Percentiles rank a stretch among this genome's conserved stretches.
Evolutionary conservation across 2,329 filamentous ascomycete genomes (phyloP).

Genomic region (Fusarium compactum): DNA sequence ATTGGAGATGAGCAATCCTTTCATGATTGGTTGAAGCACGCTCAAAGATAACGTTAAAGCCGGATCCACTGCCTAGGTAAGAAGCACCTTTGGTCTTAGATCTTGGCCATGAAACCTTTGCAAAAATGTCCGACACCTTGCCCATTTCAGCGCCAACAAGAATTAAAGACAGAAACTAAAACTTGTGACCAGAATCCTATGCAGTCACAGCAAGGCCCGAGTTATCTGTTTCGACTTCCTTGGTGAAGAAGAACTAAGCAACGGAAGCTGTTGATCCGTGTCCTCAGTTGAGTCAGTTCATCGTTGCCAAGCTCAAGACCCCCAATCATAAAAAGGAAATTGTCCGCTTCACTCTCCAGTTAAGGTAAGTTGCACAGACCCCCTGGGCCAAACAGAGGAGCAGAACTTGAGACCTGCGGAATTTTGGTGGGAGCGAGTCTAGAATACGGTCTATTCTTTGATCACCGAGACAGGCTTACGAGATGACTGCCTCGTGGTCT

Average conservation of each 20-base stretch:
- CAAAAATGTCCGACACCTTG: constrained; percentile 42
- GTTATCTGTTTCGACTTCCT: neutral
- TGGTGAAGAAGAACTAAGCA: neutral
- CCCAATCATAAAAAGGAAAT: neutral
- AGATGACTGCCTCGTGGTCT: neutral
- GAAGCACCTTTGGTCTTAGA: constrained; percentile 25
- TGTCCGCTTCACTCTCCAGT: constrained; percentile 1
- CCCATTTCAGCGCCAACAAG: constrained; percentile 7
- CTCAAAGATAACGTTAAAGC: neutral
- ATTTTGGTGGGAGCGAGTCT: neutral
- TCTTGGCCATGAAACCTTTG: constrained; percentile 28
- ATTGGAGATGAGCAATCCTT: neutral
- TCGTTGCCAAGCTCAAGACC: neutral
- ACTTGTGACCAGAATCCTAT: constrained; percentile 13
- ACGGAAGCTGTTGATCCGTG: constrained; percentile 1
- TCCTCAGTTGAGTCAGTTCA: constrained; percentile 1
- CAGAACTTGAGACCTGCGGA: neutral
- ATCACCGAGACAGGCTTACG: neutral
- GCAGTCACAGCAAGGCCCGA: constrained; percentile 11
- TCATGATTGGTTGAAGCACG: neutral
- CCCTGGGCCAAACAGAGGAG: neutral
- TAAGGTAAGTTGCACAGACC: constrained; percentile 1
- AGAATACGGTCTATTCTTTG: neutral
- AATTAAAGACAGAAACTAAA: constrained; percentile 4
- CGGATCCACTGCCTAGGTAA: neutral